Base-by-base conservation (phyloP, 768 basidiomycete species). In the Paxillus rubicundulus region DNA sequence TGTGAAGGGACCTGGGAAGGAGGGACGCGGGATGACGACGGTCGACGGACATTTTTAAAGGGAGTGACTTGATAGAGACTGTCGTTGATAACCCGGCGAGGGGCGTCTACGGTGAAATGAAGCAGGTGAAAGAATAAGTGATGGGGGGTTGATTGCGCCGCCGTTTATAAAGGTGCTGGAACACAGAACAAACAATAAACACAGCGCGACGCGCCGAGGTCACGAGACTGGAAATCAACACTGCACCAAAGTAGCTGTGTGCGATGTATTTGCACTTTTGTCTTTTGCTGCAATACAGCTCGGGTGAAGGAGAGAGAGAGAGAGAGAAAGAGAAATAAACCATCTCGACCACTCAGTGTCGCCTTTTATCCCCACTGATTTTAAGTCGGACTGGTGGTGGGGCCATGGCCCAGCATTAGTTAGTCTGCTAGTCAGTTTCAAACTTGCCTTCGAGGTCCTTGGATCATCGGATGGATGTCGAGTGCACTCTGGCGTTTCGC, bases 11-110 rank as follows among this genome's bases (percentile, higher is more conserved):
- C 50, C 81, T 74, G 56, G 88, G 87, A 48, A 93, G 67, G 62
- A 97, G 89, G 24, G 94, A 97, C 46, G 87, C 86, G 38, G 90
- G 90, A 61, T 89, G 85, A 66, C 72, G 73, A 63, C 69, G 72
- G 59, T 72, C 69, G 48, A 50, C 44, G 65, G 70, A 66, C 66
- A 77, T 75, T 50, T 50, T 55, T 57, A 42, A 65, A 69, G 68
- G 62, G 67, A 66, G 68, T 49, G 68, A 57, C 62, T 53, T 62
- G 61, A 67, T 72, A 67, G 63, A 54, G 58, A 65, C 49, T 63
- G 67, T 69, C 55, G 56, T 47, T 41, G 53, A 21, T 42, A 34
- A 32, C 50, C 47, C 49, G 37, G 28, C 39, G 43, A 46, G 21
- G 52, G 42, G 47, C 50, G 50, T 13, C 34, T 24, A 28, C n/a